These are phyloP conservation scores for Thelephora terrestris DNA, from an alignment of 1,284 basidiomycete genomes.

Conservation along the genomic window DNA sequence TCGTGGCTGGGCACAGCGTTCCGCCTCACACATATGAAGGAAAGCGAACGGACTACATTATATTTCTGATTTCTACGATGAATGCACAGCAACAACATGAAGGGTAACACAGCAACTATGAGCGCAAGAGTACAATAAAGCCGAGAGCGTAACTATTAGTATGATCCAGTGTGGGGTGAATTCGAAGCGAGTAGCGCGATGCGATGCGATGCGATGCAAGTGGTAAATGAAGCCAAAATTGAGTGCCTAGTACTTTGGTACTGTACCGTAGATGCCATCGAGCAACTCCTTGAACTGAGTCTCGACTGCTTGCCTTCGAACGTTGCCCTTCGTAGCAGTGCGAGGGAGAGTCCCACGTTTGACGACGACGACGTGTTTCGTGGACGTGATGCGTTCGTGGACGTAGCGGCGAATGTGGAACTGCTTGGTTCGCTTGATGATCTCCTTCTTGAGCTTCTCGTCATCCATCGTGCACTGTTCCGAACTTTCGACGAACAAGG, in stretches of 20 bases:
- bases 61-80: too few species aligned
- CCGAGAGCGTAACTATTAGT: too few species aligned
- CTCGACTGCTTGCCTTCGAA: slow-evolving; percentile 53
- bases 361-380: slow-evolving; percentile 48
- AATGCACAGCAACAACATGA: too few species aligned
- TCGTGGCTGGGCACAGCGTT: too few species aligned
- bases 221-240: too few species aligned
- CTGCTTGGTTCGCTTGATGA: slow-evolving; percentile 46
- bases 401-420: slow-evolving; percentile 55
- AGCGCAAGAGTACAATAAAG: too few species aligned
- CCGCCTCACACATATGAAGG: too few species aligned
- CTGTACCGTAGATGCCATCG: slow-evolving; percentile 32
- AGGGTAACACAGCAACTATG: too few species aligned
- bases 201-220: too few species aligned
- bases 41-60: too few species aligned
- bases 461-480: slow-evolving; percentile 27
- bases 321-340: slow-evolving; percentile 60
- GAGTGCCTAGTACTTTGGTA: not conserved
- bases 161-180: too few species aligned
- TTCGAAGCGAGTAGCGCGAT: too few species aligned
- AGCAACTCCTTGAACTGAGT: slow-evolving; percentile 39
- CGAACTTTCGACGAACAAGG: slow-evolving; percentile 51
- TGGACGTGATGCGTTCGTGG: slow-evolving; percentile 50
- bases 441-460: slow-evolving; percentile 43
- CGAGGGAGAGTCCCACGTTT: slow-evolving; percentile 45